Percentiles rank a stretch among this genome's conserved stretches.
Evolutionary conservation across 2,329 filamentous ascomycete species (phyloP).

Genomic region (Sordariomycetes sp.): DNA sequence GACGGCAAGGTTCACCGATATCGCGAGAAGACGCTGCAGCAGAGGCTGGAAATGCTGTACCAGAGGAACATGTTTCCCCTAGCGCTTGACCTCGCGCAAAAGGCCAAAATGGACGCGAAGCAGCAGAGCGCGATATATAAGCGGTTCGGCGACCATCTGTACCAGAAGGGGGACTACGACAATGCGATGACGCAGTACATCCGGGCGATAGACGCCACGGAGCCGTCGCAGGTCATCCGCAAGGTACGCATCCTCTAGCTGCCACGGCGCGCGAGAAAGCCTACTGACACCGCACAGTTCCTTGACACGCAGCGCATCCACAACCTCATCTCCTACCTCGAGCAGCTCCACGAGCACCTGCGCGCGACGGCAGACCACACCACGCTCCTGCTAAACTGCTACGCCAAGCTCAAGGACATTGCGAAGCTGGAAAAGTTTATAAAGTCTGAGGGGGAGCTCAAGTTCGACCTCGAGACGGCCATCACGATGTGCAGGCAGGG

Average conservation of each 20-base stretch:
- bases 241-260: slow-evolving; percentile 41
- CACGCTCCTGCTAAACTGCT: slow-evolving; percentile 88
- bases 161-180: slow-evolving; percentile 91
- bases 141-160: slow-evolving; percentile 86
- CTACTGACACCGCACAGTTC: slow-evolving; percentile 39
- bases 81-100: slow-evolving; percentile 86
- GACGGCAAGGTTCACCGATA: slow-evolving; percentile 89
- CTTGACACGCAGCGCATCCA: slow-evolving; percentile 95
- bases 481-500: slow-evolving; percentile 97
- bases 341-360: slow-evolving; percentile 88
- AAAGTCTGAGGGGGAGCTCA: slow-evolving; percentile 84
- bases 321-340: slow-evolving; percentile 92
- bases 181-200: slow-evolving; percentile 99
- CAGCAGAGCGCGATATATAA: slow-evolving; percentile 89
- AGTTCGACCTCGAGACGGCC: slow-evolving; percentile 93
- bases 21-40: slow-evolving; percentile 79
- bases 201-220: slow-evolving; percentile 87
- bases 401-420: slow-evolving; percentile 94
- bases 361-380: slow-evolving; percentile 93
- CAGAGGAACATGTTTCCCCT: slow-evolving; percentile 85
- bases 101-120: slow-evolving; percentile 62
- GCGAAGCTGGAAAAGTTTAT: slow-evolving; percentile 95
- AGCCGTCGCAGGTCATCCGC: slow-evolving; percentile 89
- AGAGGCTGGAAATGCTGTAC: slow-evolving; percentile 86
- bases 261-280: not conserved